Evolutionary conservation across 2,329 filamentous ascomycete genomes (phyloP), one percentile per base, ranked within the genome.

Genomic region (Claviceps quebecensis): DNA sequence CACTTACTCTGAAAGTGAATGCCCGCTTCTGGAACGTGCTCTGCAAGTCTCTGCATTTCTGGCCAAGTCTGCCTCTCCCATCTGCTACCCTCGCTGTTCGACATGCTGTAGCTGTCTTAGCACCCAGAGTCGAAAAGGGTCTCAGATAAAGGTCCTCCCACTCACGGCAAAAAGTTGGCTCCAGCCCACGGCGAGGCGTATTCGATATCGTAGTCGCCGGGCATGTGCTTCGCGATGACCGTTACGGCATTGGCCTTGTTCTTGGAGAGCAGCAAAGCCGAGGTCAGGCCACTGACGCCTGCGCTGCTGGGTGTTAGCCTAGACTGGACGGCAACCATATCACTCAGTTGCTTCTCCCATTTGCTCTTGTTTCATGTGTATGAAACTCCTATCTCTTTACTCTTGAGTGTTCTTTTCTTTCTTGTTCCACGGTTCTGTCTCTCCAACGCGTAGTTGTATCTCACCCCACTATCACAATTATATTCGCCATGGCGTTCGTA

Each of bases 181-280:
- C 88, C 88, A 3, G 88, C 88, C 85, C 87, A 94, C 1, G 87
- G 88, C 5, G 87, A 94, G 0, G 87, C 83, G 65, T 95, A 96
- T 72, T 94, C 85, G 58, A 90, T 84, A 57, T 91, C 86, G 66
- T 91, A 93, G 70, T 96, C 90, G 38, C 90, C 90, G 0, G 90
- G 90, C 84, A 95, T 93, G 64, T 95, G 86, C 62, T 91, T 94
- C 5, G 87, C 84, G 36, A 88, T 72, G 38, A 94, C 72, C 0
- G 86, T 89, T 56, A 94, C 64, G 17, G 57, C 62, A 55, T 75
- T 72, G 38, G 59, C 63, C 48, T 68, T 65, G 57, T 67, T 66
- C 57, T 66, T 72, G 5, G 74, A 68, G 37, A 78, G 66, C 45
- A 74, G 61, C 43, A 76, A 62, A 3, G 75, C 75, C 44, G 71